Conservation (phyloP, 2,329 filamentous ascomycete genomes). For the Chrysosporium queenslandicum region DNA sequence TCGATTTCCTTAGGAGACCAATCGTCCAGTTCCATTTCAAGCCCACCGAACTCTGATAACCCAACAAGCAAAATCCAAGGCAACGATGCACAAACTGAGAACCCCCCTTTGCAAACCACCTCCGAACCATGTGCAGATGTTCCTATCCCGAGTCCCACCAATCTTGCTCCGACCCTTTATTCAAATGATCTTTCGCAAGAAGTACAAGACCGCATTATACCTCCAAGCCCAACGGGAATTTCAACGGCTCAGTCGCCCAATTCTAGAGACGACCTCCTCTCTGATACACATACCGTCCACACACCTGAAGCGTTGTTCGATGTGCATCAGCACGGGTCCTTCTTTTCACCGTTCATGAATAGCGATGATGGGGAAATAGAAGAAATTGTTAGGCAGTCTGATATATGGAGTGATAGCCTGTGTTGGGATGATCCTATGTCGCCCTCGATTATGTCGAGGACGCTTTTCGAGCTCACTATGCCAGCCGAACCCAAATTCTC, state of each 20-base stretch:
- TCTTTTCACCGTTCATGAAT: neutral
- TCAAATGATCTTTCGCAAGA: neutral
- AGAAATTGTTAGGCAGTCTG: constrained; percentile 42
- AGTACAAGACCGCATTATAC: neutral
- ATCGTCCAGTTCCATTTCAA: neutral
- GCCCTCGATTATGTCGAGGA: neutral
- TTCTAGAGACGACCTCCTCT: neutral
- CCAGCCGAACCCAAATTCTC: constrained; percentile 42
- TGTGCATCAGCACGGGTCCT: neutral
- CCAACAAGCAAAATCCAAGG: neutral
- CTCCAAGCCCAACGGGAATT: neutral
- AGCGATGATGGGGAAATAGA: constrained; percentile 42
- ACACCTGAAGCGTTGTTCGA: neutral
- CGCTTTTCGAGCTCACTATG: constrained; percentile 18
- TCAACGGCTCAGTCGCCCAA: neutral
- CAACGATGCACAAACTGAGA: neutral
- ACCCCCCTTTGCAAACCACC: neutral
- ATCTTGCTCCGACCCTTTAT: neutral
- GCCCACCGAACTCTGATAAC: neutral
- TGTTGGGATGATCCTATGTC: neutral
- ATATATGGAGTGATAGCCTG: constrained; percentile 21
- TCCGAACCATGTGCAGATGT: neutral
- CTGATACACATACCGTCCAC: neutral
- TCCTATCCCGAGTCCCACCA: neutral
- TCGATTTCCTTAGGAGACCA: neutral